phyloP scores from a whole-genome alignment of 768 basidiomycete genomes.

The Clitopilus passeckerianus region DNA sequence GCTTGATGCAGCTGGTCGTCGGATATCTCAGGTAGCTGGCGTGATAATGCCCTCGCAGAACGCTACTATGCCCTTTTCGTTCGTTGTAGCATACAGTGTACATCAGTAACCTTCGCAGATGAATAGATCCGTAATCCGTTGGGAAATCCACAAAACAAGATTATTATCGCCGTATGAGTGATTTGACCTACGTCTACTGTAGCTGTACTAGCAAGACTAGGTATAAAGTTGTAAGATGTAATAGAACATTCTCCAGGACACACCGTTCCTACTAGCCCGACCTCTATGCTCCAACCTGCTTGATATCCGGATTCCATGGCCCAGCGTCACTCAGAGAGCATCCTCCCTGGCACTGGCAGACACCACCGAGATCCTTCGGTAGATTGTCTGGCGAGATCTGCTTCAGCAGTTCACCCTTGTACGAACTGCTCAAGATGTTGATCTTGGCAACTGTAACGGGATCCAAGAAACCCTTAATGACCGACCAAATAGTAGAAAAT shows the following conservation, averaged over 20 bases:
- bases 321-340: conserved; percentile 89
- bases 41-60: too few species aligned
- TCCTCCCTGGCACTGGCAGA: conserved; percentile 70
- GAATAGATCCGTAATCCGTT: background rate
- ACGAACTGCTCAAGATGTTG: conserved; percentile 74
- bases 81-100: too few species aligned
- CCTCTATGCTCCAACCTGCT: background rate
- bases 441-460: conserved; percentile 95
- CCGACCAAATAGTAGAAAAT: conserved; percentile 82
- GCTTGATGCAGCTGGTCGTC: too few species aligned
- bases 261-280: background rate
- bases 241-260: background rate
- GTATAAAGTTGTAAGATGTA: background rate
- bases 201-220: background rate
- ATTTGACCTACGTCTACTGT: background rate
- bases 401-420: conserved; percentile 68
- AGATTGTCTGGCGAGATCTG: conserved; percentile 85
- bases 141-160: background rate
- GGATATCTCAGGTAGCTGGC: too few species aligned
- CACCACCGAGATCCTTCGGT: conserved; percentile 82
- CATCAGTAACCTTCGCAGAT: background rate
- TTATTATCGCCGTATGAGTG: background rate
- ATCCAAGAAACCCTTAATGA: conserved; percentile 94
- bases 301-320: conserved; percentile 64
- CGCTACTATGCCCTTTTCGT: too few species aligned